Conservation (phyloP, 129 eudicot species). For the Daucus carota region DNA sequence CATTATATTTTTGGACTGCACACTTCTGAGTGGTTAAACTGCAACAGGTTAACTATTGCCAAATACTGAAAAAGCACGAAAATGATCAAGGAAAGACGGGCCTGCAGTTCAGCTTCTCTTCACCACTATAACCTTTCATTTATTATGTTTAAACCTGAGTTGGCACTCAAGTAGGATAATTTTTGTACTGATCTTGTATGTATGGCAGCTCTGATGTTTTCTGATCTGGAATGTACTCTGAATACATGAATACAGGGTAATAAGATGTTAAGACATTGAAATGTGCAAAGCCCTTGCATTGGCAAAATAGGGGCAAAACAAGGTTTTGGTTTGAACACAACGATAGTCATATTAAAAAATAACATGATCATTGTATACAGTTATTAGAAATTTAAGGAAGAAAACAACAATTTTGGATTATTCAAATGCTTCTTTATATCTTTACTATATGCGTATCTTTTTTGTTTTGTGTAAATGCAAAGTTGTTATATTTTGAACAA, state of each 20-base stretch:
- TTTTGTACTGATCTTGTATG: not conserved
- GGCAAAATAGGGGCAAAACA: not conserved
- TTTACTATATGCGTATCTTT: not conserved
- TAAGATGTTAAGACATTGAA: not conserved
- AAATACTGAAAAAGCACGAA: slow-evolving; percentile 64
- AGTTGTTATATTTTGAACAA: too few relatives aligned
- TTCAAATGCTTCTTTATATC: not conserved
- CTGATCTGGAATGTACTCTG: not conserved
- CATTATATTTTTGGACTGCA: not conserved
- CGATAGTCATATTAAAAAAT: not conserved
- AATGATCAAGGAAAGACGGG: slow-evolving; percentile 74
- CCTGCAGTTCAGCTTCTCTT: slow-evolving; percentile 78
- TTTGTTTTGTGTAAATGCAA: too few relatives aligned
- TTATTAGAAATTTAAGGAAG: not conserved
- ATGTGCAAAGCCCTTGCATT: not conserved
- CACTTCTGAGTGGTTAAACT: not conserved
- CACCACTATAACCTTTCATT: slow-evolving; percentile 33
- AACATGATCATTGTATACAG: not conserved
- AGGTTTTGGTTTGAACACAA: not conserved
- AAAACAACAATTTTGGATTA: not conserved
- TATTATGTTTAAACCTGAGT: not conserved
- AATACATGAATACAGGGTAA: not conserved
- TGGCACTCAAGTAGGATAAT: slow-evolving; percentile 3
- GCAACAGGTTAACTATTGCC: slow-evolving; percentile 71
- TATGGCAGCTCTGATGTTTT: not conserved